Conservation (phyloP, 2,329 filamentous ascomycete genomes). For the Akanthomyces lecanii region DNA sequence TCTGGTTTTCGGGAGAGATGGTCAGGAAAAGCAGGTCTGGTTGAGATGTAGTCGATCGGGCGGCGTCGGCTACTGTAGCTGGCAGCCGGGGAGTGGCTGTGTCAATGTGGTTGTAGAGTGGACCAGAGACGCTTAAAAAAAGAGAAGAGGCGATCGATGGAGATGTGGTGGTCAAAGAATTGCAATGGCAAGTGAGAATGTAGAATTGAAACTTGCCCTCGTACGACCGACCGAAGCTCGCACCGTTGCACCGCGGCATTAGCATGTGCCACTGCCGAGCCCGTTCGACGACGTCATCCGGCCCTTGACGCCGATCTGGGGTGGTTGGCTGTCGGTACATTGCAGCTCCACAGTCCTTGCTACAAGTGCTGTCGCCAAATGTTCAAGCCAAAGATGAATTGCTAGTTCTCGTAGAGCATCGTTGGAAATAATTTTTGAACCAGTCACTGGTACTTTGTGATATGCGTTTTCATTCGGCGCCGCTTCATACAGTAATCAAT, state of each 20-base stretch:
- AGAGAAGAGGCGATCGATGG: no score
- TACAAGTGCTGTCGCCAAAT: background rate
- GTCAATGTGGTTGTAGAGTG: no score
- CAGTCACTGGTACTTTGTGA: background rate
- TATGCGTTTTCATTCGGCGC: background rate
- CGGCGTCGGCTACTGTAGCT: no score
- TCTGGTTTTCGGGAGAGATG: no score
- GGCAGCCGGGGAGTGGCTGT: no score
- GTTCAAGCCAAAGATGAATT: no score
- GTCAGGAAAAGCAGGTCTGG: background rate
- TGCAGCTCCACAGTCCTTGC: background rate
- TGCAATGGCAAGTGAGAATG: background rate
- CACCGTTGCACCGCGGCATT: background rate
- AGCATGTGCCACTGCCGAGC: background rate
- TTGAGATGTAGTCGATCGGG: background rate
- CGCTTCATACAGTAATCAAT: background rate
- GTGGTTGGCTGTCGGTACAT: background rate
- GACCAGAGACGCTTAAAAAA: no score
- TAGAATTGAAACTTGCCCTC: background rate
- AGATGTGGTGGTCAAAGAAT: no score
- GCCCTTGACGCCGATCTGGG: background rate
- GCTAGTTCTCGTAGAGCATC: no score
- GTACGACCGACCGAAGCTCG: background rate
- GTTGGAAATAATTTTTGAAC: no score
- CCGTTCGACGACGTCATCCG: conserved; percentile 8